Conservation (phyloP, 2,329 filamentous ascomycete genomes). For the Neospermospora avenae region DNA sequence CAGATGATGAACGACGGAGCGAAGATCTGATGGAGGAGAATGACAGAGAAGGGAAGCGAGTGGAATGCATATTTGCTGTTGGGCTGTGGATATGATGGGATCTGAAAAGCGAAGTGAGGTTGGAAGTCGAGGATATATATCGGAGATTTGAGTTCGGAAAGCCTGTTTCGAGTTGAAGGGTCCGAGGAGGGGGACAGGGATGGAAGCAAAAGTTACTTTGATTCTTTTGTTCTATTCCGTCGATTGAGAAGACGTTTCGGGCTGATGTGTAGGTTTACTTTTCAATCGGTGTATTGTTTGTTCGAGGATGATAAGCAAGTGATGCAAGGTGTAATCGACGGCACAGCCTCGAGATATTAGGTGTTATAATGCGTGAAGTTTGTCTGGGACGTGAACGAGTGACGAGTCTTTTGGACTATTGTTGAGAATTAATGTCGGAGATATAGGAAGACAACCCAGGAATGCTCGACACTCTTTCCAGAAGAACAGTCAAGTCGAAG, state of each 20-base stretch:
- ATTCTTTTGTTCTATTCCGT: not conserved
- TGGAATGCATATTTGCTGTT: constrained; percentile 30
- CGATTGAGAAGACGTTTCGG: constrained; percentile 6
- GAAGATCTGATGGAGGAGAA: constrained; percentile 54
- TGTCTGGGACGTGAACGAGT: constrained; percentile 25
- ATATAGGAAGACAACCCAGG: constrained; percentile 2
- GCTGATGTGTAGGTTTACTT: not conserved
- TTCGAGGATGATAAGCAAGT: constrained; percentile 6
- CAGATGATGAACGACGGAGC: constrained; percentile 49
- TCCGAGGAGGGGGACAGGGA: not conserved
- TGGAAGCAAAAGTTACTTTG: constrained; percentile 8
- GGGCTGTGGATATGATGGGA: not conserved
- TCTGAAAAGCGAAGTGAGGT: not conserved
- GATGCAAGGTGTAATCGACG: constrained; percentile 15
- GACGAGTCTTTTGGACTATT: constrained; percentile 28
- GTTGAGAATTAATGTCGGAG: constrained; percentile 14
- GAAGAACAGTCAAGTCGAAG: constrained; percentile 20
- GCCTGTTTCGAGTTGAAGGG: not conserved
- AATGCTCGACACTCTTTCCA: constrained; percentile 11
- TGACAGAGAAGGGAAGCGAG: constrained; percentile 38
- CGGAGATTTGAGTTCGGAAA: constrained; percentile 3
- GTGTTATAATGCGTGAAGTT: not conserved
- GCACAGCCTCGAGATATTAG: constrained; percentile 27
- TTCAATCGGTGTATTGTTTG: not conserved
- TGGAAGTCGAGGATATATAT: not conserved